Evolutionary conservation across 345 rosid genomes (phyloP), one percentile per base, ranked within the genome.

Genomic region (Durio zibethinus): DNA sequence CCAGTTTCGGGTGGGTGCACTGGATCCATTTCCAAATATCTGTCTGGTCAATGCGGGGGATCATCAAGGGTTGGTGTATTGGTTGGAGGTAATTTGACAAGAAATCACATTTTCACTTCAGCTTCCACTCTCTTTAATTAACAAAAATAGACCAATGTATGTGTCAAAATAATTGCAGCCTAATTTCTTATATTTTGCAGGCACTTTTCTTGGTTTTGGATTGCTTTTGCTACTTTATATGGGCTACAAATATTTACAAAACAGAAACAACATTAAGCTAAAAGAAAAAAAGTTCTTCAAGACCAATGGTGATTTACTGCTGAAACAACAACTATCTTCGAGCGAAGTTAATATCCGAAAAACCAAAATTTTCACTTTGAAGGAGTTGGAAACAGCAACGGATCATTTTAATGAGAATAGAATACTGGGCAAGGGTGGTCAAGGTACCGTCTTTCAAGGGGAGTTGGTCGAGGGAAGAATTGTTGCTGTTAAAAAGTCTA

Each of bases 11-110:
- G 36, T 33, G 36, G 36, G 2, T 1, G 36, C 36, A 4, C 4
- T 33, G 52, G 31, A 33, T 68, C n/a, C n/a, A n/a, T n/a, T n/a
- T n/a, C n/a, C n/a, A n/a, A n/a, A n/a, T n/a, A n/a, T n/a, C n/a
- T n/a, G n/a, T n/a, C n/a, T n/a, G n/a, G n/a, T n/a, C n/a, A n/a
- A n/a, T n/a, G n/a, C n/a, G n/a, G n/a, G n/a, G n/a, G n/a, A n/a
- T n/a, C n/a, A n/a, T n/a, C n/a, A n/a, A n/a, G 60, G 60, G 66
- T 88, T 20, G 87, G 80, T 71, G 79, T 83, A 68, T 82, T 92
- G 69, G 69, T 90, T 76, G 97, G 92, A 90, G 98, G 98, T 93
- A 84, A 80, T 43, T 10, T 45, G 31, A 25, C 47, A 43, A 47
- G 14, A 21, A 14, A 29, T 45, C 42, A 33, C 12, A 27, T 33